Evolutionary conservation across 2,329 filamentous ascomycete species (phyloP), one percentile per base, ranked within the genome.

Genomic region (Chrysoporthe puriensis): DNA sequence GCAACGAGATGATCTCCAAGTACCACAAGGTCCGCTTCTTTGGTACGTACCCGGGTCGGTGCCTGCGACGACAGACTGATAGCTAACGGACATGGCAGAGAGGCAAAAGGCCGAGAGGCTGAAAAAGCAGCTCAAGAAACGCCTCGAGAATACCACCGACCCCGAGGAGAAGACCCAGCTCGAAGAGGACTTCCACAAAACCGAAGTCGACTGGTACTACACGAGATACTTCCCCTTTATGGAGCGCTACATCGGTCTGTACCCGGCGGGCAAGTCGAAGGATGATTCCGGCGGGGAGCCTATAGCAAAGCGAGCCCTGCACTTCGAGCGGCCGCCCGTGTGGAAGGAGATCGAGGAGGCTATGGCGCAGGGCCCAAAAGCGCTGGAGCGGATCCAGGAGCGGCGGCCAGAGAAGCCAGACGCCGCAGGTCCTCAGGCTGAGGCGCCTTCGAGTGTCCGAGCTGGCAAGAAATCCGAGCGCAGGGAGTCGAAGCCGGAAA

Each of bases 11-110:
- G 86, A 93, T 94, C 70, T 83, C 83, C 62, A 91, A 90, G 77
- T 96, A 94, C 73, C 92, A 95, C 77, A 94, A 93, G 86, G 88
- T 95, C 62, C 84, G 92, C 40, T 96, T 96, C 76, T 95, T 95
- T 78, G 92, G 92, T 91, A 82, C 63, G 85, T 73, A 5, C 9
- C 67, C 40, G 7, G 4, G 18, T n/a, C 59, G 3, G 26, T n/a
- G 2, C 26, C 7, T 40, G 2, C 1, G 11, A 42, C n/a, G 2
- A 14, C 50, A 62, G 61, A 50, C 5, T 9, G 43, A 5, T 52
- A 46, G 44, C 66, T 70, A n/a, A 70, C 46, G 14, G 6, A 8
- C 11, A 14, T 13, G 3, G 4, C 32, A 91, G 90, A 93, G 72
- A 86, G 90, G 60, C 90, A 92, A 78, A 94, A 93, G 78, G 91